These are phyloP conservation scores for Talaromyces sp. DNA, from an alignment of 2,329 filamentous ascomycete genomes.

Conservation along the genomic window DNA sequence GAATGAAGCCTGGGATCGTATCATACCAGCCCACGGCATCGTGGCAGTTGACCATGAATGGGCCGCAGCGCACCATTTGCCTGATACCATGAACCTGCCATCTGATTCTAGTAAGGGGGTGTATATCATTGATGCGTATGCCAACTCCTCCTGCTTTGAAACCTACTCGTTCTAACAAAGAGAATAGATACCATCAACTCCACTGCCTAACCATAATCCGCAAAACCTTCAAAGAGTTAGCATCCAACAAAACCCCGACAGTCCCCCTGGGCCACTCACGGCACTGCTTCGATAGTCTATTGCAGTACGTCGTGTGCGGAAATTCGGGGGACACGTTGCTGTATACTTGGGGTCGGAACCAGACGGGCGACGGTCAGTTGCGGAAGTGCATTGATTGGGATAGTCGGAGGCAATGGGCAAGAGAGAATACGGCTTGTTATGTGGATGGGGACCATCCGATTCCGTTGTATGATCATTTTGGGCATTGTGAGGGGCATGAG, in stretches of 20 bases:
- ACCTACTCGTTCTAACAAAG: neutral
- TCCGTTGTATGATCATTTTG: constrained; percentile 23
- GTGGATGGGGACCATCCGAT: constrained; percentile 23
- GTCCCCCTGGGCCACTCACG: constrained; percentile 16
- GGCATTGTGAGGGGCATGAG: constrained; percentile 24
- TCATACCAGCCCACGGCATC: constrained; percentile 30
- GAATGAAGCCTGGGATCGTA: constrained; percentile 25
- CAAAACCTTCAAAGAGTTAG: constrained; percentile 22
- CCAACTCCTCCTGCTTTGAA: neutral
- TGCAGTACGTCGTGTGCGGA: constrained; percentile 21
- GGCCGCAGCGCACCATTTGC: constrained; percentile 25
- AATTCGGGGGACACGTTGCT: constrained; percentile 22
- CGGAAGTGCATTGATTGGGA: constrained; percentile 23
- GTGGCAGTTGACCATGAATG: constrained; percentile 29
- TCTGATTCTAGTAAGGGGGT: constrained; percentile 23
- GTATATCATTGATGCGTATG: constrained; percentile 23
- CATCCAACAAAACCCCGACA: neutral
- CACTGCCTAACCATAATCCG: constrained; percentile 25
- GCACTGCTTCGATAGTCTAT: constrained; percentile 24
- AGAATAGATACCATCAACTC: constrained; percentile 22
- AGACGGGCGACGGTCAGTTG: constrained; percentile 23
- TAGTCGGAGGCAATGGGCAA: constrained; percentile 22
- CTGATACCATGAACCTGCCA: constrained; percentile 24
- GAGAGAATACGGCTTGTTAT: constrained; percentile 30
- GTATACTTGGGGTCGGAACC: constrained; percentile 19